Evolutionary conservation across 2,329 filamentous ascomycete genomes (phyloP).

Genomic region (Bertia moriformis): DNA sequence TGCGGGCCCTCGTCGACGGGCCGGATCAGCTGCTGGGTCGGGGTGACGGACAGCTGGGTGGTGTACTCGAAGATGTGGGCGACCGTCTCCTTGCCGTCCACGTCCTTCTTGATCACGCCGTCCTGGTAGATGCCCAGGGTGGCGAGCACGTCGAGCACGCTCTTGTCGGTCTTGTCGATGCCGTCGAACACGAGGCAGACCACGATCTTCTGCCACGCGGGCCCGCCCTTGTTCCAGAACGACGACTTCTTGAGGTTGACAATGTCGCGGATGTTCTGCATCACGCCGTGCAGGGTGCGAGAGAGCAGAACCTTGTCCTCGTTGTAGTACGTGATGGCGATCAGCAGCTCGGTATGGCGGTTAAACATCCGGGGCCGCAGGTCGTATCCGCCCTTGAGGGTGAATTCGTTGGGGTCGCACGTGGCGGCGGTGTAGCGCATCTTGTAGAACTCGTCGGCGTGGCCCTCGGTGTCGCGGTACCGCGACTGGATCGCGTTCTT

Average conservation of each 20-base stretch:
- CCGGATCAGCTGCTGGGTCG: background rate
- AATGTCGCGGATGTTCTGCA: constrained; percentile 62
- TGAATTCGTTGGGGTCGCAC: background rate
- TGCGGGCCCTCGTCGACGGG: background rate
- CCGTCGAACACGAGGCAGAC: constrained; percentile 57
- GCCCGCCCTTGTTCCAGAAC: constrained; percentile 54
- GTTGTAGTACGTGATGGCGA: constrained; percentile 63
- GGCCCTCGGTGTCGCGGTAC: background rate
- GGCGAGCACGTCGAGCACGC: constrained; percentile 49
- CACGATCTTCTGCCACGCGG: constrained; percentile 55
- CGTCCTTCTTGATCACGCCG: constrained; percentile 55
- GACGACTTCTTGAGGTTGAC: constrained; percentile 49
- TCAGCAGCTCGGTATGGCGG: constrained; percentile 49
- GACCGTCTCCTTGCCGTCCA: constrained; percentile 49
- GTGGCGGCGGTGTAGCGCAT: background rate
- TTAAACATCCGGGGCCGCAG: background rate
- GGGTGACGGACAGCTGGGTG: constrained; percentile 20
- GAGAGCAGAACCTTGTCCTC: constrained; percentile 58
- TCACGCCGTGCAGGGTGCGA: constrained; percentile 52
- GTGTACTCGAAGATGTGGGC: constrained; percentile 56
- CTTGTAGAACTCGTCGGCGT: background rate
- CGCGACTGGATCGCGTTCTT: background rate
- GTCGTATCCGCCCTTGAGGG: background rate
- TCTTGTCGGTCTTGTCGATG: constrained; percentile 53
- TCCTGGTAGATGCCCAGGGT: constrained; percentile 56